These are phyloP conservation scores for Mangifera indica DNA, from an alignment of 345 rosid genomes.

Conservation along the genomic window DNA sequence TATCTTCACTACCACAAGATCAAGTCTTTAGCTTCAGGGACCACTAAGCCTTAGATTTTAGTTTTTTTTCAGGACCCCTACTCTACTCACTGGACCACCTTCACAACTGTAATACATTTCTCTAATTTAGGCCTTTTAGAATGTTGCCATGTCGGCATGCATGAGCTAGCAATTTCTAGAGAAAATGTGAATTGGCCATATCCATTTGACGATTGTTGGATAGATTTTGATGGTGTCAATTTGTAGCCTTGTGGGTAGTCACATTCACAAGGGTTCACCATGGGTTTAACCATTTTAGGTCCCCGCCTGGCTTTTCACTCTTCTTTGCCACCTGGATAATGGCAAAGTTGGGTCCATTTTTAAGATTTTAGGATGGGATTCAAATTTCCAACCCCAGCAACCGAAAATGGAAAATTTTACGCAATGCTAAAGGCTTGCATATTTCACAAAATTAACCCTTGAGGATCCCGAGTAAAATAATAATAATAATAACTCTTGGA, in stretches of 20 bases:
- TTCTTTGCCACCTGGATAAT: background rate
- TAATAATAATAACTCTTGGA: too few relatives aligned
- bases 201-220: background rate
- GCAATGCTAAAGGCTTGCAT: too few relatives aligned
- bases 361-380: background rate
- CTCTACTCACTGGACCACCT: conserved; percentile 31
- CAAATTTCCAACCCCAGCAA: background rate
- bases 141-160: conserved; percentile 1
- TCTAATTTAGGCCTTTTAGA: background rate
- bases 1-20: background rate
- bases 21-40: conserved; percentile 13
- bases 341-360: conserved; percentile 23
- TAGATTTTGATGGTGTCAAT: background rate
- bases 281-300: conserved; percentile 7
- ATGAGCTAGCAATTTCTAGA: background rate
- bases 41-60: conserved; percentile 14
- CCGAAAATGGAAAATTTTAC: too few relatives aligned
- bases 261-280: conserved; percentile 12
- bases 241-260: background rate
- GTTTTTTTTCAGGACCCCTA: conserved; percentile 21
- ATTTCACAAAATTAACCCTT: too few relatives aligned
- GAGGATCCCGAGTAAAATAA: too few relatives aligned
- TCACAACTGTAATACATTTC: conserved; percentile 12
- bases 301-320: conserved; percentile 10
- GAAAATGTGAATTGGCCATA: background rate